These are phyloP conservation scores for Penstemon newberryi DNA, from an alignment of 257 asterid species.

Conservation along the genomic window DNA sequence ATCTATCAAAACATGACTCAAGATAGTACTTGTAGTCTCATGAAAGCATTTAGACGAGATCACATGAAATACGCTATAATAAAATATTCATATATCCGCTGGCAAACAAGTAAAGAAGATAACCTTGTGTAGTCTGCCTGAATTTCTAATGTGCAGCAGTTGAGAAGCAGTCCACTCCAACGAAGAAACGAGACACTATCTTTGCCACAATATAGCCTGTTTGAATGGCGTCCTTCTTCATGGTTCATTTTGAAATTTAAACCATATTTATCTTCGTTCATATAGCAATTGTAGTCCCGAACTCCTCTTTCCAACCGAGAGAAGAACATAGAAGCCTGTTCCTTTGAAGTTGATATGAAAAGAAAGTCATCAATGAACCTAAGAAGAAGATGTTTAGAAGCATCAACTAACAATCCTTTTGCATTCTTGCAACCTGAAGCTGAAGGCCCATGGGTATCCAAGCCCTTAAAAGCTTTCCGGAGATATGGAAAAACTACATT, in stretches of 20 bases:
- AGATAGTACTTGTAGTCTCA: not conserved
- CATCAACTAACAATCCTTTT: constrained; percentile 19
- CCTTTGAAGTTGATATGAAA: constrained; percentile 76
- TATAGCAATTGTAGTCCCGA: constrained; percentile 71
- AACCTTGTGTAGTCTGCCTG: constrained; percentile 97
- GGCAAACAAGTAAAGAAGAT: constrained; percentile 19
- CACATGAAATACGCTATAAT: too few species aligned
- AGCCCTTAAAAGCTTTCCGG: constrained; percentile 40
- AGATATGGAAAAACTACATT: constrained; percentile 68
- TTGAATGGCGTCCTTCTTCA: constrained; percentile 36
- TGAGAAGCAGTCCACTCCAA: constrained; percentile 90
- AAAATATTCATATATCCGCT: not conserved
- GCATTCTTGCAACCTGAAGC: constrained; percentile 25
- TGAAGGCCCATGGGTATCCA: constrained; percentile 30
- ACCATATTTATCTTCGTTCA: constrained; percentile 81
- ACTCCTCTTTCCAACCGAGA: constrained; percentile 69
- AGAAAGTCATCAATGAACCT: constrained; percentile 82
- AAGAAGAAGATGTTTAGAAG: constrained; percentile 57
- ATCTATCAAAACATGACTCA: constrained; percentile 4
- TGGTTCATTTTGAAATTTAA: constrained; percentile 50
- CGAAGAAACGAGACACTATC: constrained; percentile 76
- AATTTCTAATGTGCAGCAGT: constrained; percentile 75
- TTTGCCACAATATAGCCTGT: constrained; percentile 51
- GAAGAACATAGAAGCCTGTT: constrained; percentile 74
- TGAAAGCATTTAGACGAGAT: not conserved